Conservation (phyloP, 305 asterid genomes). For the Solanum hybrid region DNA sequence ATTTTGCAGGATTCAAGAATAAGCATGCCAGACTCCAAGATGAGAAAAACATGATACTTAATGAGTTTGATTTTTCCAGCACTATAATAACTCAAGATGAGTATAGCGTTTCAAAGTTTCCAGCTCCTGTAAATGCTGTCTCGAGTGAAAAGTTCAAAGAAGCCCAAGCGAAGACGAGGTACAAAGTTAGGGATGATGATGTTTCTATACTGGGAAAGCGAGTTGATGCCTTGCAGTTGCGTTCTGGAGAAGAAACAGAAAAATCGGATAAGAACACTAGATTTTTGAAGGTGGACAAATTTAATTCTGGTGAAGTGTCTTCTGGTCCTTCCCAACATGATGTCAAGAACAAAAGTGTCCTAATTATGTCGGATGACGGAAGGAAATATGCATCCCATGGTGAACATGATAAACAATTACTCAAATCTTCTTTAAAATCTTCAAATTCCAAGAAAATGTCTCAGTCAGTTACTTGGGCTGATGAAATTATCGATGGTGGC, state of each 20-base stretch:
- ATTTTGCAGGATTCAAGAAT: slow-evolving; percentile 38
- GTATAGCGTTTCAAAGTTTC: slow-evolving; percentile 41
- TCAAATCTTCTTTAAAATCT: slow-evolving; percentile 65
- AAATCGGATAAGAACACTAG: slow-evolving; percentile 8
- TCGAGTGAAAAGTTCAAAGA: slow-evolving; percentile 23
- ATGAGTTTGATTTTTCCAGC: slow-evolving; percentile 51
- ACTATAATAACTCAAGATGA: slow-evolving; percentile 50
- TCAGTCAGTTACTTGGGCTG: slow-evolving; percentile 77
- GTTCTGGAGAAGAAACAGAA: slow-evolving; percentile 18
- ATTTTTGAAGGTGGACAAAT: slow-evolving; percentile 15
- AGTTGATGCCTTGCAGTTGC: slow-evolving; percentile 20
- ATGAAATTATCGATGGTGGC: slow-evolving; percentile 33
- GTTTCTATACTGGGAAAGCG: slow-evolving; percentile 19
- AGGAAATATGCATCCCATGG: slow-evolving; percentile 20
- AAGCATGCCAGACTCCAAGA: slow-evolving; percentile 16
- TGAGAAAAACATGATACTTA: slow-evolving; percentile 19
- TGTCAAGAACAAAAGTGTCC: slow-evolving; percentile 4
- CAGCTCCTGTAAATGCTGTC: slow-evolving; percentile 13
- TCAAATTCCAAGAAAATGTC: slow-evolving; percentile 39
- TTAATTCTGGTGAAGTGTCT: slow-evolving; percentile 18
- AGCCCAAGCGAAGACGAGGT: slow-evolving; percentile 19
- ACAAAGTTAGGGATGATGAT: slow-evolving; percentile 12
- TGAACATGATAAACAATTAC: slow-evolving; percentile 2
- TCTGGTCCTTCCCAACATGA: slow-evolving; percentile 19
- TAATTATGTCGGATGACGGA: slow-evolving; percentile 8